Conservation (phyloP, 306 rosid genomes). For the Pyrus bretschneideri region DNA sequence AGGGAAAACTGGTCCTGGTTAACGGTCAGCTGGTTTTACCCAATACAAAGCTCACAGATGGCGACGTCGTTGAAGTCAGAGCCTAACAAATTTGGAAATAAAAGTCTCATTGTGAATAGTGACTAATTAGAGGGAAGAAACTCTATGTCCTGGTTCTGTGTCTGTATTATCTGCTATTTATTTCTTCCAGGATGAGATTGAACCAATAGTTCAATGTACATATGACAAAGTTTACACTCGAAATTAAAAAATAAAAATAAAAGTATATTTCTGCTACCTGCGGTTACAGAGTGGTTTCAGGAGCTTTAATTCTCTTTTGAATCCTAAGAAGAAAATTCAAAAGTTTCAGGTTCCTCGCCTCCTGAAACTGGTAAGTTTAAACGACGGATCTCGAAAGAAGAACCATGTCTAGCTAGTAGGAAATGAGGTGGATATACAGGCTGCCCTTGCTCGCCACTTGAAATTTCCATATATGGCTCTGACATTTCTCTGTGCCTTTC, state of each 20-base stretch:
- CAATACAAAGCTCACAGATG: conserved; percentile 75
- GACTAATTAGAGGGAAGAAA: not conserved
- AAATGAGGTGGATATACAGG: too few species aligned
- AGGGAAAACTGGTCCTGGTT: conserved; percentile 74
- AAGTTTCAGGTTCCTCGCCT: too few species aligned
- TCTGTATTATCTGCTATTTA: not conserved
- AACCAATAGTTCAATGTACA: not conserved
- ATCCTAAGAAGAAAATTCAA: too few species aligned
- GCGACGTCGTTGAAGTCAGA: conserved; percentile 90
- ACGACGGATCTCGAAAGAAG: too few species aligned
- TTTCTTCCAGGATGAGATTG: not conserved
- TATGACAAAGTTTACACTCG: not conserved
- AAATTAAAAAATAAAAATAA: not conserved
- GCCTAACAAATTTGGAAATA: conserved; percentile 26
- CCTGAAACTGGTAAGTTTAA: too few species aligned
- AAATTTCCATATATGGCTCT: too few species aligned
- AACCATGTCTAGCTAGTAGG: too few species aligned
- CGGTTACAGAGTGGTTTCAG: too few species aligned
- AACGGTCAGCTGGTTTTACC: conserved; percentile 79
- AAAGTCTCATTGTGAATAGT: not conserved
- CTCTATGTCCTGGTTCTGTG: not conserved
- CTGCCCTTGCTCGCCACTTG: too few species aligned
- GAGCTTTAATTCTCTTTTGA: too few species aligned
- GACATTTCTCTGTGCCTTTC: too few species aligned
- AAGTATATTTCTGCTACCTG: too few species aligned